These are phyloP conservation scores for Arthrobotrys megalospora DNA, from an alignment of 2,329 filamentous ascomycete genomes.

Conservation along the genomic window DNA sequence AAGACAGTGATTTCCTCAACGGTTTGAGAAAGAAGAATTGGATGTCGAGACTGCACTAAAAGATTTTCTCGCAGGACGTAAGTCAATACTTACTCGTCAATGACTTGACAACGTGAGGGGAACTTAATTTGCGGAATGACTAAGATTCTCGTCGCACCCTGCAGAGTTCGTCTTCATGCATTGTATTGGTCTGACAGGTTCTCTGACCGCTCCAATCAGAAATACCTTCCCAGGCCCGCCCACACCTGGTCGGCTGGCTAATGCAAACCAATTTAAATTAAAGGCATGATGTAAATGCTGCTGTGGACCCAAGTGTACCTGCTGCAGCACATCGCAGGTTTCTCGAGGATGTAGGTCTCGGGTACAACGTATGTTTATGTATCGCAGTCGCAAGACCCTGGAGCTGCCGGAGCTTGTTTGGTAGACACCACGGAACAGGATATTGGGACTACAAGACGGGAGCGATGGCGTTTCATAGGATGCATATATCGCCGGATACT, in stretches of 20 bases:
- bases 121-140: conserved; percentile 26
- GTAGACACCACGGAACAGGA: conserved; percentile 35
- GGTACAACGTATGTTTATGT: conserved; percentile 30
- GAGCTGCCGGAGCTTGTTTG: conserved; percentile 26
- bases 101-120: background rate
- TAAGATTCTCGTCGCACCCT: conserved; percentile 10
- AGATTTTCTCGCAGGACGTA: background rate
- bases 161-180: conserved; percentile 36
- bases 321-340: conserved; percentile 55
- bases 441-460: conserved; percentile 38
- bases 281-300: conserved; percentile 38
- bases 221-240: conserved; percentile 21
- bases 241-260: conserved; percentile 21
- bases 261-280: conserved; percentile 39
- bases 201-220: conserved; percentile 36
- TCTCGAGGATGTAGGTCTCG: conserved; percentile 32
- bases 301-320: conserved; percentile 45
- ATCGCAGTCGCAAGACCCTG: conserved; percentile 36
- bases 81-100: background rate
- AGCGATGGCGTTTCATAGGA: conserved; percentile 37
- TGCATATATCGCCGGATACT: conserved; percentile 36
- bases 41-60: background rate
- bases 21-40: background rate
- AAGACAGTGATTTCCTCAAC: conserved; percentile 1
- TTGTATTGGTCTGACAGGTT: conserved; percentile 28